Percentiles rank a stretch among this genome's conserved stretches.
Evolutionary conservation across 2,329 filamentous ascomycete species (phyloP).

Genomic region (Escovopsis sp.): DNA sequence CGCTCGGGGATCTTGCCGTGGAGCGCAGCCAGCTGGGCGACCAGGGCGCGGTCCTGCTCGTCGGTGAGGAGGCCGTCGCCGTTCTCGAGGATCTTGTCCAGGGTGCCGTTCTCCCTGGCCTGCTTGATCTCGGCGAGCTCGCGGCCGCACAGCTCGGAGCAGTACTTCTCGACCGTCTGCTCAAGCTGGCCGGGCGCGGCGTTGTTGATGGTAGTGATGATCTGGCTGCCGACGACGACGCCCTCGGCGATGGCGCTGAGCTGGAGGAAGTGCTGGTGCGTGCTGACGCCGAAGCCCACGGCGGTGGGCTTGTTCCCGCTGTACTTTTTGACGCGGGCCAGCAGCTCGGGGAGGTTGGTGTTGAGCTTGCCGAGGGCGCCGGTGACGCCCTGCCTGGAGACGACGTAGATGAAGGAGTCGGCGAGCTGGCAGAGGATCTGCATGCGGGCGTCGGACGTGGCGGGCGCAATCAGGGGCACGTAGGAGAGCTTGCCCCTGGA

Average conservation of each 20-base stretch:
- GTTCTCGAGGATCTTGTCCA: conserved; percentile 44
- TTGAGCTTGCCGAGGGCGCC: conserved; percentile 77
- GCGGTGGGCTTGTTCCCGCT: conserved; percentile 83
- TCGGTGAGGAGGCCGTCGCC: conserved; percentile 42
- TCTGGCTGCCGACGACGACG: conserved; percentile 92
- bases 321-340: conserved; percentile 79
- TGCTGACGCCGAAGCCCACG: conserved; percentile 93
- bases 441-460: conserved; percentile 87
- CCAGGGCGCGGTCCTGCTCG: conserved; percentile 43
- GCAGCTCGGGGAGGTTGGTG: conserved; percentile 63
- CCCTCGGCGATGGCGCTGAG: conserved; percentile 78
- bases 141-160: conserved; percentile 49
- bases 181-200: conserved; percentile 23
- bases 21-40: conserved; percentile 72
- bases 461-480: conserved; percentile 88
- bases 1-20: conserved; percentile 70
- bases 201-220: conserved; percentile 59
- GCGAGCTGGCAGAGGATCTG: conserved; percentile 90
- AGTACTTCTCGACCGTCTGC: conserved; percentile 74
- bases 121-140: conserved; percentile 18
- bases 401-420: conserved; percentile 97
- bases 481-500: conserved; percentile 74
- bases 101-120: conserved; percentile 53
- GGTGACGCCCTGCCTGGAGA: conserved; percentile 93
- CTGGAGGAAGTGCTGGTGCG: conserved; percentile 79